phyloP scores from a whole-genome alignment of 495 filamentous ascomycete genomes.

The Penicillium alfredii region DNA sequence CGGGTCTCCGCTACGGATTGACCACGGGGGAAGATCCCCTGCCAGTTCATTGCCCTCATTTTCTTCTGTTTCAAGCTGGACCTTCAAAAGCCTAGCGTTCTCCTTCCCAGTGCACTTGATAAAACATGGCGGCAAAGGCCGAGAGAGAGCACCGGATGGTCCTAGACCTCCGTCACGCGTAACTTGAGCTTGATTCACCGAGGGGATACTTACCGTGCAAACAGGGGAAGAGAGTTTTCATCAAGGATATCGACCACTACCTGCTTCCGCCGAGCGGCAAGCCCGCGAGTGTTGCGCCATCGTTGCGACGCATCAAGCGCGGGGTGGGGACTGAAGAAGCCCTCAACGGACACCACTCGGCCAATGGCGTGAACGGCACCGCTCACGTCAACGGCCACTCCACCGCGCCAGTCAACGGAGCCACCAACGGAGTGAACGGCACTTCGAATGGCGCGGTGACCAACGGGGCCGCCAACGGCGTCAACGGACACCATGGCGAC shows the following conservation, averaged over 20 bases:
- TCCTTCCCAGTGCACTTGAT: no score
- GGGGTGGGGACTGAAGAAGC: slow-evolving; percentile 50
- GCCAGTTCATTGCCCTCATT: no score
- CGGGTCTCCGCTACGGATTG: slow-evolving; percentile 10
- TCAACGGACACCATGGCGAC: slow-evolving; percentile 13
- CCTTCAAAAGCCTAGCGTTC: no score
- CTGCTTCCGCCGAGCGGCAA: slow-evolving; percentile 68
- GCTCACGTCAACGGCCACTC: slow-evolving; percentile 27
- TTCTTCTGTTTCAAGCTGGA: no score
- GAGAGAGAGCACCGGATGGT: not conserved
- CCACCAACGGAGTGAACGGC: slow-evolving; percentile 13
- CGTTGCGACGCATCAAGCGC: slow-evolving; percentile 55
- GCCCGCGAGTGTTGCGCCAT: slow-evolving; percentile 65
- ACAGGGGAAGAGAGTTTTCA: slow-evolving; percentile 75
- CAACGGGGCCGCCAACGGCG: slow-evolving; percentile 7
- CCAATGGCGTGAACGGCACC: slow-evolving; percentile 24
- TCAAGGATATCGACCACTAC: slow-evolving; percentile 96
- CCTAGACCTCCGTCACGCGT: not conserved
- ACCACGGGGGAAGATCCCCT: slow-evolving; percentile 6
- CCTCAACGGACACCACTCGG: slow-evolving; percentile 15
- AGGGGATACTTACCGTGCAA: slow-evolving; percentile 34
- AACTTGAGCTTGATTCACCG: slow-evolving; percentile 3
- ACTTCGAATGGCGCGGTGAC: slow-evolving; percentile 10
- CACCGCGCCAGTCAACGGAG: slow-evolving; percentile 8
- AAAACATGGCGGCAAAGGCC: no score